A percentile compares a stretch with the other conserved stretches of the same genome.
These are phyloP conservation scores for Plasmodium blacklocki DNA, from an alignment of 169 alveolate species.

Conservation along the genomic window DNA sequence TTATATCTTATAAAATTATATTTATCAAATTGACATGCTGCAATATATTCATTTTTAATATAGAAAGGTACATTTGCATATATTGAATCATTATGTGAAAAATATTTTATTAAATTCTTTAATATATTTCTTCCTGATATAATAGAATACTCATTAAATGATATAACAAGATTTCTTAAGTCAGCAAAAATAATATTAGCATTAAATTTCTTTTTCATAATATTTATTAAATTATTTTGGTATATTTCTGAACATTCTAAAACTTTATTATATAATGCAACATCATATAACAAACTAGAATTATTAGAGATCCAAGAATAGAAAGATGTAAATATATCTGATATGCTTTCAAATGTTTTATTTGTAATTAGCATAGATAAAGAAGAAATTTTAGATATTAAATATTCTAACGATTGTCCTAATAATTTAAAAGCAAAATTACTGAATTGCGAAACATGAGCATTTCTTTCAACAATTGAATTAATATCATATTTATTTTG, in stretches of 20 bases:
- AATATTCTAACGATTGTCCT: slow-evolving; percentile 59
- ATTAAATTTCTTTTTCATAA: slow-evolving; percentile 76
- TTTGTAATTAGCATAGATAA: slow-evolving; percentile 49
- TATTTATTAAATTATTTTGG: slow-evolving; percentile 76
- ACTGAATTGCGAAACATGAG: slow-evolving; percentile 70
- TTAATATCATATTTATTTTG: slow-evolving; percentile 67
- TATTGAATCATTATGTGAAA: slow-evolving; percentile 80
- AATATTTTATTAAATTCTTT: slow-evolving; percentile 77
- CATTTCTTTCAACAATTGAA: slow-evolving; percentile 46
- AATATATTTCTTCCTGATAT: slow-evolving; percentile 82
- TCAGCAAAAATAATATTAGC: slow-evolving; percentile 79
- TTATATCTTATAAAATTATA: slow-evolving; percentile 82
- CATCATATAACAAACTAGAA: slow-evolving; percentile 68
- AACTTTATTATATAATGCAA: slow-evolving; percentile 64
- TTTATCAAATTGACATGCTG: slow-evolving; percentile 83
- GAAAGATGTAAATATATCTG: slow-evolving; percentile 60
- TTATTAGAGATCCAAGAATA: slow-evolving; percentile 71
- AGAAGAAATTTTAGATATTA: slow-evolving; percentile 49
- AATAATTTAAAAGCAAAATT: slow-evolving; percentile 58
- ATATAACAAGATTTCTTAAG: slow-evolving; percentile 80
- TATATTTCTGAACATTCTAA: slow-evolving; percentile 77
- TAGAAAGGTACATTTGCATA: slow-evolving; percentile 84
- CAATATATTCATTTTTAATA: slow-evolving; percentile 83
- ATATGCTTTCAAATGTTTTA: slow-evolving; percentile 66
- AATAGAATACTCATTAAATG: slow-evolving; percentile 79